These are phyloP conservation scores for Aristolochia fimbriata DNA, from an alignment of 164 flowering plant species.

Conservation along the genomic window DNA sequence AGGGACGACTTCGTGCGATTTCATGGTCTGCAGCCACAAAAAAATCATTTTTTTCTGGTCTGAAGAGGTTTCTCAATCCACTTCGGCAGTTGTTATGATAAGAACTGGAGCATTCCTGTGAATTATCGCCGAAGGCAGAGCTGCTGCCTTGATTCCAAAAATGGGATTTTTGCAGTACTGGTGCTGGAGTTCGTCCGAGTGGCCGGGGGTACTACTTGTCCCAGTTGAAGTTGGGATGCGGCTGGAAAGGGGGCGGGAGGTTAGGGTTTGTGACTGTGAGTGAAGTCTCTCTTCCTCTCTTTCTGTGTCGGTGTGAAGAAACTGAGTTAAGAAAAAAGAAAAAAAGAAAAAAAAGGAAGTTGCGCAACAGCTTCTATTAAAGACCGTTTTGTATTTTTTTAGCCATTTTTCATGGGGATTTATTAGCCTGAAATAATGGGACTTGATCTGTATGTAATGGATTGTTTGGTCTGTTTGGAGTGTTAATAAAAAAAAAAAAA, in stretches of 20 bases:
- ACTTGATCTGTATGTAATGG: constrained; percentile 14
- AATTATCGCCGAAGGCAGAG: too few species aligned
- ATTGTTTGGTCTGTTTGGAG: constrained; percentile 15
- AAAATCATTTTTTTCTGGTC: too few species aligned
- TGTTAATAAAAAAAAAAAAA: constrained; percentile 14
- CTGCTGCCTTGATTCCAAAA: background rate
- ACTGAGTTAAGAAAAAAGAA: background rate
- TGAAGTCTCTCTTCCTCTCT: constrained; percentile 3
- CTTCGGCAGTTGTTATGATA: too few species aligned
- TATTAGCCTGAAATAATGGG: constrained; percentile 16
- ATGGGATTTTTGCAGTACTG: background rate
- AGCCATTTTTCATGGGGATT: constrained; percentile 10
- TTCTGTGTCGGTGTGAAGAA: constrained; percentile 11
- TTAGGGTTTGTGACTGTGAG: constrained; percentile 2
- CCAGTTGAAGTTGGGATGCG: background rate
- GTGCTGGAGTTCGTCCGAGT: background rate
- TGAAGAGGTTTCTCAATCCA: too few species aligned
- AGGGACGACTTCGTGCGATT: too few species aligned
- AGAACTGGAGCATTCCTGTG: too few species aligned
- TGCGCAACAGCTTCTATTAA: constrained; percentile 3
- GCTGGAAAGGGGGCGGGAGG: constrained; percentile 1
- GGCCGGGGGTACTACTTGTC: too few species aligned
- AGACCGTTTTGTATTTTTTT: constrained; percentile 10
- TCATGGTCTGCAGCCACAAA: too few species aligned
- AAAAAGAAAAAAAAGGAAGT: constrained; percentile 1